phyloP scores from a whole-genome alignment of 2,329 filamentous ascomycete genomes.

The Ascochyta fabae region DNA sequence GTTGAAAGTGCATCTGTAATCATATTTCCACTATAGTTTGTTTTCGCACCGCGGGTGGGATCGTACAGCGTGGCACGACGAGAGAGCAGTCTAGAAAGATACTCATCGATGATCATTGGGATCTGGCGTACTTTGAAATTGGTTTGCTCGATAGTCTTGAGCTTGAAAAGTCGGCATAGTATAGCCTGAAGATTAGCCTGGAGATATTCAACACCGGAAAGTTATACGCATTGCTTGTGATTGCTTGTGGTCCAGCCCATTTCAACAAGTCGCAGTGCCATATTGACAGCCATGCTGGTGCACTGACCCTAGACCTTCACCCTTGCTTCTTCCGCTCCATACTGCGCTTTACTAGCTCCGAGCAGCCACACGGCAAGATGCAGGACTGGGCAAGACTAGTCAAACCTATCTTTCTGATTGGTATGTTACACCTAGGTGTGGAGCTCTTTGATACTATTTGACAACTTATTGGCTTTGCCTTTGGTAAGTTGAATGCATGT shows the following conservation, averaged over 20 bases:
- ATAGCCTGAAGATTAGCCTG: not conserved
- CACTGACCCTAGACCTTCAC: not conserved
- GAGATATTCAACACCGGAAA: too few species aligned
- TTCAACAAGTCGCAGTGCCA: too few species aligned
- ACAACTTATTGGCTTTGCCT: too few species aligned
- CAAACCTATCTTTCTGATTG: too few species aligned
- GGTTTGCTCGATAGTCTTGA: not conserved
- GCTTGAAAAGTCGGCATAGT: not conserved
- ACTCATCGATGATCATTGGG: not conserved
- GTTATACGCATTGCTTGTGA: not conserved
- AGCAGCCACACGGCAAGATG: too few species aligned
- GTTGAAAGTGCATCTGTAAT: slow-evolving; percentile 10
- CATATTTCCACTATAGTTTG: slow-evolving; percentile 6
- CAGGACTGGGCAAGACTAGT: too few species aligned
- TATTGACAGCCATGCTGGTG: too few species aligned
- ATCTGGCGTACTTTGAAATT: not conserved
- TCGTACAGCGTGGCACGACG: not conserved
- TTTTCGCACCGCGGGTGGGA: not conserved
- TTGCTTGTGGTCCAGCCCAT: not conserved
- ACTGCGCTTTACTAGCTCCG: too few species aligned
- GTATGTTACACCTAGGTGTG: too few species aligned
- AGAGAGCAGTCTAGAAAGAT: not conserved
- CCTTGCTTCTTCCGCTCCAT: not conserved
- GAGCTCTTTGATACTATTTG: too few species aligned
- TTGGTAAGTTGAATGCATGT: too few species aligned